Evolutionary conservation across 192 early-diverging fungal genomes (phyloP).

Genomic region (Mortierella hygrophila): DNA sequence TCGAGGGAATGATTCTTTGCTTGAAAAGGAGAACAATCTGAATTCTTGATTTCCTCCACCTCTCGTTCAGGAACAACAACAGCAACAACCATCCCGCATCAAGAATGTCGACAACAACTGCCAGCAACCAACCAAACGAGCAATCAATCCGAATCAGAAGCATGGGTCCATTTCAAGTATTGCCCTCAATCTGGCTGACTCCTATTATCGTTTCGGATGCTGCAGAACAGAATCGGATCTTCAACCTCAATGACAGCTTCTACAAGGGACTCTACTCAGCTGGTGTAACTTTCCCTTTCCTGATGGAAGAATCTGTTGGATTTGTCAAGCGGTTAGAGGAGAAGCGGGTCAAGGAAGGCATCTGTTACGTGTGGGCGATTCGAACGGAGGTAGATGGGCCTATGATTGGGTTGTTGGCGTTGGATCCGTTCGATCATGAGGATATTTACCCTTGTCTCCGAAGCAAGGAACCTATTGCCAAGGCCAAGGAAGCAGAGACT

Average conservation of each 20-base stretch:
- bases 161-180: constrained; percentile 28
- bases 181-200: constrained; percentile 19
- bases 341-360: background rate
- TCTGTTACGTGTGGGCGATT: constrained; percentile 27
- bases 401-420: constrained; percentile 24
- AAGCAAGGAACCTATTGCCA: background rate
- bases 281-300: constrained; percentile 22
- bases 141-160: constrained; percentile 8
- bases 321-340: constrained; percentile 19
- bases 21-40: background rate
- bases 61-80: background rate
- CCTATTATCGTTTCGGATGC: constrained; percentile 11
- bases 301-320: background rate
- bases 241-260: constrained; percentile 34
- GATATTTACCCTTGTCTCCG: background rate
- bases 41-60: too few relatives aligned
- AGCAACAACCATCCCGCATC: background rate
- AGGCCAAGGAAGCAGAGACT: background rate
- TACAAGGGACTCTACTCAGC: constrained; percentile 25
- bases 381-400: constrained; percentile 16
- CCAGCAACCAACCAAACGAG: background rate
- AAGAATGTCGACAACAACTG: background rate
- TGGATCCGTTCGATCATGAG: constrained; percentile 29
- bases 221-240: constrained; percentile 13
- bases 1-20: background rate